Evolutionary conservation across 768 basidiomycete genomes (phyloP).

Genomic region (Kwoniella sp.): DNA sequence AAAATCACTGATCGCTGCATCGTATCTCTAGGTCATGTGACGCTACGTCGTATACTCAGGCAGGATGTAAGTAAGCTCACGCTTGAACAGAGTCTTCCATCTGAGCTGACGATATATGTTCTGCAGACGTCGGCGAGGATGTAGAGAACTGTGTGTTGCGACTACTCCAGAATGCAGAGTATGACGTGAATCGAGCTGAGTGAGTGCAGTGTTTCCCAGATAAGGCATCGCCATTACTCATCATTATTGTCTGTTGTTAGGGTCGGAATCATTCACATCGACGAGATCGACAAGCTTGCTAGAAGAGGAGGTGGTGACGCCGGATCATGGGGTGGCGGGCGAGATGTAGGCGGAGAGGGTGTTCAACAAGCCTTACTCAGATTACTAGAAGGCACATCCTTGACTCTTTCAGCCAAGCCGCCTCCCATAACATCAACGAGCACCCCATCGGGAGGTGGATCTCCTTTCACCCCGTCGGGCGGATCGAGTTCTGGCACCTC

Average conservation of each 20-base stretch:
- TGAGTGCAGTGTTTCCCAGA: conserved; percentile 49
- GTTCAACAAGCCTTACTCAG: conserved; percentile 80
- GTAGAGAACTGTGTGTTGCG: conserved; percentile 89
- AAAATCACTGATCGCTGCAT: too few species aligned
- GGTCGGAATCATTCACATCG: conserved; percentile 92
- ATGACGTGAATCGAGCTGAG: conserved; percentile 84
- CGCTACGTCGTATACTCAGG: conserved; percentile 89
- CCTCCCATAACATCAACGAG: conserved; percentile 38
- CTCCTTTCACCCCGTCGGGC: conserved; percentile 1
- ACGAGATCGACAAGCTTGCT: conserved; percentile 93
- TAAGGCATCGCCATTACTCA: too few species aligned
- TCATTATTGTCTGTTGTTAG: conserved; percentile 56
- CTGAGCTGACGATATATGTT: conserved; percentile 6
- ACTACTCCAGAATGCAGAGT: conserved; percentile 84
- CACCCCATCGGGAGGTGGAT: not conserved
- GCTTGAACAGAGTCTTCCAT: not conserved
- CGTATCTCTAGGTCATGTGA: conserved; percentile 60
- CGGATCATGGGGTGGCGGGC: conserved; percentile 57
- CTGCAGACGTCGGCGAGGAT: conserved; percentile 88
- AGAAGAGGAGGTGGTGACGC: conserved; percentile 59
- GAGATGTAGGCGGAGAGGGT: conserved; percentile 90
- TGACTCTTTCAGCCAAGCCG: conserved; percentile 68
- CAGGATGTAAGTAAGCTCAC: conserved; percentile 47
- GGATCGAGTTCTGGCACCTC: conserved; percentile 1
- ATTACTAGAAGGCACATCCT: conserved; percentile 88